These are phyloP conservation scores for Fusarium lyarnte DNA, from an alignment of 2,329 filamentous ascomycete genomes.

Conservation along the genomic window DNA sequence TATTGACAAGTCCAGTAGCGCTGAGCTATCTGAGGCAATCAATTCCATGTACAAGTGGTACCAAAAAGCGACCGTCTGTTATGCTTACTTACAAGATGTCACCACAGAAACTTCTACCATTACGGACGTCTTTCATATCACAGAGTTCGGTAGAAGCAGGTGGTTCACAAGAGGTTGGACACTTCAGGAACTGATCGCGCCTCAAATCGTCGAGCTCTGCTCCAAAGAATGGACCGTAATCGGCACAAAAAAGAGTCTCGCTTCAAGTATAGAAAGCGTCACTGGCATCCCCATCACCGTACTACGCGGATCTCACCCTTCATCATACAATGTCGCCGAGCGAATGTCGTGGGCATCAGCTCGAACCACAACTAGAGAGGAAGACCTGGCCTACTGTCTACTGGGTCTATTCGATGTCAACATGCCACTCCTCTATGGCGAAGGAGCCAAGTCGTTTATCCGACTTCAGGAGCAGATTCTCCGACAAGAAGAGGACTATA, in stretches of 20 bases:
- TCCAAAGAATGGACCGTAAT: slow-evolving; percentile 2
- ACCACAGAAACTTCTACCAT: background rate
- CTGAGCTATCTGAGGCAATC: slow-evolving; percentile 19
- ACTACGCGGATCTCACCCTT: background rate
- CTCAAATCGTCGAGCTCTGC: slow-evolving; percentile 10
- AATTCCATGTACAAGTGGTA: slow-evolving; percentile 22
- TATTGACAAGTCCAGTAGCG: slow-evolving; percentile 23
- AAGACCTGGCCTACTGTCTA: slow-evolving; percentile 15
- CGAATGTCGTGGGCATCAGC: slow-evolving; percentile 24
- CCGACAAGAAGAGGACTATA: slow-evolving; percentile 18
- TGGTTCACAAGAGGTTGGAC: slow-evolving; percentile 19
- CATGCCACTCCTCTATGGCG: slow-evolving; percentile 16
- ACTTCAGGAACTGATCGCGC: slow-evolving; percentile 19
- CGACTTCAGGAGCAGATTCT: slow-evolving; percentile 20
- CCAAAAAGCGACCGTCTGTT: slow-evolving; percentile 2
- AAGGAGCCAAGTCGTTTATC: slow-evolving; percentile 7
- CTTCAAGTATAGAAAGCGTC: background rate
- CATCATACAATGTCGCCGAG: background rate
- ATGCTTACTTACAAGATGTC: slow-evolving; percentile 18
- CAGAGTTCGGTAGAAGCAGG: slow-evolving; percentile 1
- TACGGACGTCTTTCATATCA: background rate
- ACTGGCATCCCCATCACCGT: slow-evolving; percentile 15
- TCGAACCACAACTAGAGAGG: slow-evolving; percentile 16
- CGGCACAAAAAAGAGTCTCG: slow-evolving; percentile 13
- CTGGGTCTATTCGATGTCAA: slow-evolving; percentile 16